Evolutionary conservation across 2,329 filamentous ascomycete species (phyloP).

Genomic region (Hymenoscyphus occultus): DNA sequence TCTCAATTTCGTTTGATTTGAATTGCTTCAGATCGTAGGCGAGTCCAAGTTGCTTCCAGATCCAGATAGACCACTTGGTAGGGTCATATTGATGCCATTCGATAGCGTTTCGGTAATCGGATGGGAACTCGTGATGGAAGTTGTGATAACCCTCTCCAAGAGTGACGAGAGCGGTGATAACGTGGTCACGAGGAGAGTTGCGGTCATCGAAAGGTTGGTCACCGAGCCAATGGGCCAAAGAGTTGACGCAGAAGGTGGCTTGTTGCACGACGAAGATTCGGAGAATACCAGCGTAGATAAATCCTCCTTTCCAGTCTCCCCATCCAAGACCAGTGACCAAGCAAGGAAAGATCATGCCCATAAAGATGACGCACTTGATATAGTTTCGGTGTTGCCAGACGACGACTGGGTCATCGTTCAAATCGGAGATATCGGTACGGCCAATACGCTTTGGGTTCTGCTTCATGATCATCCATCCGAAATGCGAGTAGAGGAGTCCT

Average conservation of each 20-base stretch:
- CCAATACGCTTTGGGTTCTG: conserved; percentile 88
- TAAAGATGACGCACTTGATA: conserved; percentile 73
- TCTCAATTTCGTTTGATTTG: conserved; percentile 88
- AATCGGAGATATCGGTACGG: conserved; percentile 81
- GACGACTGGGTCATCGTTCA: conserved; percentile 82
- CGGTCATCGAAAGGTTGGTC: conserved; percentile 92
- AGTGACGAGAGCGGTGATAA: conserved; percentile 80
- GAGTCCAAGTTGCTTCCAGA: conserved; percentile 79
- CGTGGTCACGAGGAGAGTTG: conserved; percentile 85
- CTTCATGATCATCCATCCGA: conserved; percentile 92
- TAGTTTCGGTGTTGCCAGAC: conserved; percentile 88
- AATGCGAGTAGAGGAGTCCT: conserved; percentile 77
- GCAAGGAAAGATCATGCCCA: conserved; percentile 74
- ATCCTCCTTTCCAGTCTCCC: conserved; percentile 78
- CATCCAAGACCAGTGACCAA: conserved; percentile 74
- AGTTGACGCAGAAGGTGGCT: conserved; percentile 92
- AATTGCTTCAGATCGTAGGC: conserved; percentile 89
- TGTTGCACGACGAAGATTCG: conserved; percentile 89
- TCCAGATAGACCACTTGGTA: conserved; percentile 85
- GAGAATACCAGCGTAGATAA: conserved; percentile 81
- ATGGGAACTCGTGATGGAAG: conserved; percentile 94
- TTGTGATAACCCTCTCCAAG: conserved; percentile 91
- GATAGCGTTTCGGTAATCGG: conserved; percentile 88
- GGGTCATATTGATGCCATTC: conserved; percentile 91
- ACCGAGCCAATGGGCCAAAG: conserved; percentile 84